Base-by-base conservation (phyloP, 257 asterid genomes). In the Sherardia arvensis region DNA sequence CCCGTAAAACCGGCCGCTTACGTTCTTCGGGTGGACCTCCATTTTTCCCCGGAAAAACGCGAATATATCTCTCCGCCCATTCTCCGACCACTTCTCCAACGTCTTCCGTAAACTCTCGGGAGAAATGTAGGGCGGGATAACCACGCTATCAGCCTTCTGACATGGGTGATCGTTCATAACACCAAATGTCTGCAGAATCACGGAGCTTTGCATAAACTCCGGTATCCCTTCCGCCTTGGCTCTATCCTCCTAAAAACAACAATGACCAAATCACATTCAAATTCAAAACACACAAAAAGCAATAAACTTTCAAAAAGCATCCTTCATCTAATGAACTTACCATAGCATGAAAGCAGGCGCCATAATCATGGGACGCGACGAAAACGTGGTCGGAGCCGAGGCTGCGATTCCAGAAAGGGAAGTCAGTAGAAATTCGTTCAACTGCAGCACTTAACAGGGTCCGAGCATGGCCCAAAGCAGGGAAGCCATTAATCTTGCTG, bases 341-440 rank as follows among this genome's bases (percentile, higher is more conserved):
- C 94, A 93, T 73, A 58, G 97, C 82, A 81, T 93, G 97, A 71
- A 93, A 93, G 66, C 99, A 93, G 21, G 99, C 79, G 15, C 97
- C 99, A 55, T 85, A 93, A 74, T 93, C 99, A 70, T 93, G 99
- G 18, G 99, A 85, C 2, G 97, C 97, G 27, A 93, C 95, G 15
- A 93, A 85, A 30, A 93, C 76, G 38, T 93, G 99, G 78, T 93
- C 99, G 25, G 95, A 70, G 4, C 99, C 99, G 9, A 28, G 78
- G 62, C 87, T 87, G 0, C 92, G 94, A 73, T 93, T 93, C 99
- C 99, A 93, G 29, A 81, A 90, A 10, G 90, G 94, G 21, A 78
- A 70, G 29, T 81, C 78, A 0, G 74, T 61, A 0, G 97, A 87
- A 7, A 93, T 53, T 4, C 72, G 78, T 1, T 65, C 9, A 1